Base-by-base conservation (phyloP, 2,329 filamentous ascomycete species). In the Didymella sp. region DNA sequence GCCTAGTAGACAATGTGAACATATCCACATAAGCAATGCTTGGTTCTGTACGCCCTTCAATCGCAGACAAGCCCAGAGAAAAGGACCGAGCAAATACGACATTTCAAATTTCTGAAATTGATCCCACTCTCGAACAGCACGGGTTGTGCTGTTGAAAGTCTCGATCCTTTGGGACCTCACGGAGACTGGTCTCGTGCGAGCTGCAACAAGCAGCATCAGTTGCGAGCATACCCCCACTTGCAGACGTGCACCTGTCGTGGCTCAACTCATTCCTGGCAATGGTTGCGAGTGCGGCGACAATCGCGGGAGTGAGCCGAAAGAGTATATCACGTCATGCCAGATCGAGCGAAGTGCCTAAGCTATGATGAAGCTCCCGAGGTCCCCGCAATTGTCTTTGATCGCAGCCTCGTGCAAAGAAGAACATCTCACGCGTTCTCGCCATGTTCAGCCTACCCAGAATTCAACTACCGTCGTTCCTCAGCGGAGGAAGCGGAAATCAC, bases 361-460 rank as follows among this genome's bases (percentile, higher is more conserved):
- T 44, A 21, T 55, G 45, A 41, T 47, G 42, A 37, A 50, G 42
- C 60, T 33, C 30, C 30, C 30, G 15, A 11, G 33, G 9, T 67
- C 62, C 67, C 64, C 67, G 62, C 67, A 64, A 57, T 44, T 48
- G 59, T 46, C 22, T 53, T 53, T 44, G 25, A 37, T 50, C 56
- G 40, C 44, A 58, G 42, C 51, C 51, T 45, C 45, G 43, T 28
- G 24, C 33, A 45, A 41, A 62, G 19, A 40, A 22, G 12, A 33
- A 37, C 47, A 37, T 22, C 24, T 44, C 19, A 53, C 28, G 44
- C 49, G 43, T 51, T 28, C 50, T 22, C 56, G 59, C 35, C 44
- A 70, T 70, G 67, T 70, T 70, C 61, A 68, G 49, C 40, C 24
- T 70, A 33, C 67, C 67, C 21, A 63, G 59, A 35, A 60, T 68